Base-by-base conservation (phyloP, 345 rosid genomes). In the Hibiscus syriacus region DNA sequence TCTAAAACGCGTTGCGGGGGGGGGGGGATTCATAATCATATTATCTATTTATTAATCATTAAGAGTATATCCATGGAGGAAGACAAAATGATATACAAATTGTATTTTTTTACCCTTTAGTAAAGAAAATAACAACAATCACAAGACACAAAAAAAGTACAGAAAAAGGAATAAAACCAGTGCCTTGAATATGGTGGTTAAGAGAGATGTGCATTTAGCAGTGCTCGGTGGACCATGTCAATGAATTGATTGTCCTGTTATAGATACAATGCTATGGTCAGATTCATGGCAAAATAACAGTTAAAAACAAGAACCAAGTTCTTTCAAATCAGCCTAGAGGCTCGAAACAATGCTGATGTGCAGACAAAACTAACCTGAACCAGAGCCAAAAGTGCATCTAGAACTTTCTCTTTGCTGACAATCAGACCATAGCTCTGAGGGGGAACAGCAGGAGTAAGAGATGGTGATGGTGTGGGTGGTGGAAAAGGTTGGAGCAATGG, bases 401-500 rank as follows among this genome's bases (percentile, higher is more conserved):
- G 83, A 25, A 88, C 90, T 78, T 79, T 83, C 10, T 90, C 98
- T 77, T 81, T 88, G 84, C 72, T 88, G 49, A 87, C 74, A 70
- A 77, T 52, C 1, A 79, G 34, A 80, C 60, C 34, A 6, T 55
- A 55, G 36, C 14, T 27, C 5, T 55, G 60, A 27, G 19, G 26
- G 60, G 36, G 78, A 63, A 59, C 53, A 68, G 78, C 66, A 62
- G 98, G 92, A 19, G 96, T 82, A 26, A 90, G 98, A 69, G 96
- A 87, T 57, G 81, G 88, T 64, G 96, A 86, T 26, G 98, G n/a
- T n/a, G n/a, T n/a, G n/a, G n/a, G n/a, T n/a, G n/a, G n/a, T n/a
- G n/a, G n/a, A n/a, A n/a, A n/a, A 30, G 98, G 90, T 73, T 93
- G 98, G 76, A 87, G 96, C 74, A 90, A 69, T 17, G 96, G 98